Evolutionary conservation across 805 yeast genomes (phyloP), one percentile per base, ranked within the genome.

Genomic region (Candida pini): DNA sequence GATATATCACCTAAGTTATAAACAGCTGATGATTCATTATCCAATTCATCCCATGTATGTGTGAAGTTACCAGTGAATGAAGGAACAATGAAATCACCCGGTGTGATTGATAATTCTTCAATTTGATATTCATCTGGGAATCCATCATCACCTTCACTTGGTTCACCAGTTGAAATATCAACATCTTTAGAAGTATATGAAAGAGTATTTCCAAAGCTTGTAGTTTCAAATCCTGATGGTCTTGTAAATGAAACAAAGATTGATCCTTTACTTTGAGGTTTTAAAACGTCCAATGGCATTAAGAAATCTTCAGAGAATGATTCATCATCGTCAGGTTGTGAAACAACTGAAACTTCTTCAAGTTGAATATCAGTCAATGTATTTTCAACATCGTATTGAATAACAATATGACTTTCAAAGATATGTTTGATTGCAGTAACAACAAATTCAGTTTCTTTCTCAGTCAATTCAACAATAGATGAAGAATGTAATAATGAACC

Each of bases 121-220:
- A 92, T 75, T 56, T 81, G 92, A 62, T 90, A 92, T 61, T 89
- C 96, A 60, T 92, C 97, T 45, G 82, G 83, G 71, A 81, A 85
- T 13, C 96, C 97, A 45, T 82, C 94, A 30, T 78, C 85, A 35
- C 67, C 81, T 31, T 72, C 77, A 30, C 73, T 81, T 33, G 81
- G 72, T 42, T 71, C 75, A 15, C 79, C 78, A 12, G 88, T 79
- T 8, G 73, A 69, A 31, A 86, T 79, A 47, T 86, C 82, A 45
- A 84, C 67, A 56, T 90, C 97, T 60, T 78, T 82, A 31, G 87
- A 71, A 14, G 80, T 76, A 66, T 81, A 90, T 16, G 79, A 70
- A 41, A 90, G 67, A 6, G 77, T 73, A 57, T 82, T 83, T 30
- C 73, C 69, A 49, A 90, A 76, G 2, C 73, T 66, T 3, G 55